Conservation (phyloP, 164 flowering plant species). For the Brasenia schreberi region DNA sequence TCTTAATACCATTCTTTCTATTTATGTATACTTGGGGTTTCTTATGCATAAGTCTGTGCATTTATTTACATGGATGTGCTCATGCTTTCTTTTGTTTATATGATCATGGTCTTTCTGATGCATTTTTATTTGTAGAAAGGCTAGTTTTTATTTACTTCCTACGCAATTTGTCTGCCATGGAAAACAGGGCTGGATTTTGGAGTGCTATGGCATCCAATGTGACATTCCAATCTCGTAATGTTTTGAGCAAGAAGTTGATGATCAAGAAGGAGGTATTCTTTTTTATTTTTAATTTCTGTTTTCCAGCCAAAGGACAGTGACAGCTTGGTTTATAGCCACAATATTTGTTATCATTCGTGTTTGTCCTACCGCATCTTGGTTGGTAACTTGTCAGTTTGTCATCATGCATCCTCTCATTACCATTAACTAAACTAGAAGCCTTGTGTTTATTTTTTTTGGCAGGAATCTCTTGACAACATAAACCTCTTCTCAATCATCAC, state of each 20-base stretch:
- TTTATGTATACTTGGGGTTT: neutral
- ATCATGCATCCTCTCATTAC: neutral
- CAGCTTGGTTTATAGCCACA: neutral
- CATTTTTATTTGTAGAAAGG: neutral
- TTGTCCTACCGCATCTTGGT: neutral
- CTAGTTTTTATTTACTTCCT: neutral
- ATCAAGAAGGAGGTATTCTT: conserved; percentile 64
- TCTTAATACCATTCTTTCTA: neutral
- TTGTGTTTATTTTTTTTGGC: conserved; percentile 13
- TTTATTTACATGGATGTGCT: neutral
- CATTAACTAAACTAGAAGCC: too few relatives aligned
- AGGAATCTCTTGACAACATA: conserved; percentile 83
- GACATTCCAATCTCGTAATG: conserved; percentile 86
- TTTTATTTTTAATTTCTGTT: neutral
- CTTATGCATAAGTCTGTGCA: neutral
- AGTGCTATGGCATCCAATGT: conserved; percentile 99
- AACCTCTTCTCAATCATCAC: conserved; percentile 66
- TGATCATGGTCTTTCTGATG: neutral
- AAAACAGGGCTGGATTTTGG: conserved; percentile 82
- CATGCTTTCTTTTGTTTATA: neutral
- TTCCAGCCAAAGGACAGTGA: neutral
- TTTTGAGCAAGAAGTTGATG: conserved; percentile 92
- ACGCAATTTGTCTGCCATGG: neutral
- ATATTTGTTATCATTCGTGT: neutral
- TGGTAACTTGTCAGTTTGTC: neutral